Evolutionary conservation across 768 basidiomycete species (phyloP).

Genomic region (Kwoniella dejecticola): DNA sequence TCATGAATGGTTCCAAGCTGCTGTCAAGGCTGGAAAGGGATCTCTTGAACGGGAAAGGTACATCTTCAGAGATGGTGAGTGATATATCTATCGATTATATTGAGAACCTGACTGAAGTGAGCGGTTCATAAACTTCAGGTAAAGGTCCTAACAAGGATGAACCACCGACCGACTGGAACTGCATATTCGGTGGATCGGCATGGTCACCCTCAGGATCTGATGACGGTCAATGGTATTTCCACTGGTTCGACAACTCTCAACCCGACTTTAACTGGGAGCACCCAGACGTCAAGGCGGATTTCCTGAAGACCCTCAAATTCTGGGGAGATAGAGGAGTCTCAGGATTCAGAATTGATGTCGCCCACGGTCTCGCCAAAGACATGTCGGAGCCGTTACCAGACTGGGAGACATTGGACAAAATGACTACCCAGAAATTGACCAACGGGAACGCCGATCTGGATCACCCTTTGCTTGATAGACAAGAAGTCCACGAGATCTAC

Average conservation of each 20-base stretch:
- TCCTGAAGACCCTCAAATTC: constrained; percentile 42
- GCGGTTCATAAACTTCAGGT: too few relatives aligned
- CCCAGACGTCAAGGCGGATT: constrained; percentile 40
- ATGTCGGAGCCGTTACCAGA: constrained; percentile 26
- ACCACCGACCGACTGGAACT: constrained; percentile 45
- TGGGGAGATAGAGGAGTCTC: constrained; percentile 46
- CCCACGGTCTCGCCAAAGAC: constrained; percentile 42
- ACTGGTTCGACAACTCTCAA: constrained; percentile 44
- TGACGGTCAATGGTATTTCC: constrained; percentile 46
- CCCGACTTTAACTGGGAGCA: constrained; percentile 49
- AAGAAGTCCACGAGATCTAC: constrained; percentile 43
- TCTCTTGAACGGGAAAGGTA: constrained; percentile 32
- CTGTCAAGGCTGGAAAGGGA: constrained; percentile 38
- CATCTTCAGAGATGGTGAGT: constrained; percentile 48
- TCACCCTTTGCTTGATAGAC: constrained; percentile 39
- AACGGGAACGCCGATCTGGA: constrained; percentile 23
- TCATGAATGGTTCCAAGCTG: constrained; percentile 50
- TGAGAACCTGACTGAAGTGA: too few relatives aligned
- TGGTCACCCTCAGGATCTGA: constrained; percentile 36
- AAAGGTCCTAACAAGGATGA: constrained; percentile 33
- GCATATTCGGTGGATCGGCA: constrained; percentile 41
- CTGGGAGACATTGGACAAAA: constrained; percentile 27
- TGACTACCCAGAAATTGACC: constrained; percentile 22
- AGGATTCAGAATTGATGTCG: constrained; percentile 49
- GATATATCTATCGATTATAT: too few relatives aligned